Conservation (phyloP, 129 eudicot genomes). For the Silybum marianum region DNA sequence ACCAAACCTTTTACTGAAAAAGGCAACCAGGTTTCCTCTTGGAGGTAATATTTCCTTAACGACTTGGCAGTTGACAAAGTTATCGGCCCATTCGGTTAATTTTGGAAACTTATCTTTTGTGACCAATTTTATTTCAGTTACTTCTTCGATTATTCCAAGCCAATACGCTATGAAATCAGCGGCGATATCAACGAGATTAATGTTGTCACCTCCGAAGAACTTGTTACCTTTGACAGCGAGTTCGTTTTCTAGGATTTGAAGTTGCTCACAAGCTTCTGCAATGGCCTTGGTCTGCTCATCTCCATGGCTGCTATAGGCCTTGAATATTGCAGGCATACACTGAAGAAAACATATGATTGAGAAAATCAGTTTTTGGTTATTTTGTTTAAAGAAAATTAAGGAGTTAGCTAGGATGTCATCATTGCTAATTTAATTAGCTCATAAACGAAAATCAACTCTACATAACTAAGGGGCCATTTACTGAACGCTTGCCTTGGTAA, state of each 20-base stretch:
- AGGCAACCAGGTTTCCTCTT: slow-evolving; percentile 20
- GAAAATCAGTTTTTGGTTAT: background rate
- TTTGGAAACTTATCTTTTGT: slow-evolving; percentile 39
- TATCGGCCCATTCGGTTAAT: slow-evolving; percentile 37
- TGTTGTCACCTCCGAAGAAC: slow-evolving; percentile 41
- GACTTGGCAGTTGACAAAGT: slow-evolving; percentile 19
- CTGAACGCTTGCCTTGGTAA: too few species aligned
- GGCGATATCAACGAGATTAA: slow-evolving; percentile 43
- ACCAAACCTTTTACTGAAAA: slow-evolving; percentile 25
- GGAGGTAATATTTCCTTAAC: slow-evolving; percentile 46
- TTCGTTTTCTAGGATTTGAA: slow-evolving; percentile 22
- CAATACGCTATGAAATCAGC: slow-evolving; percentile 43
- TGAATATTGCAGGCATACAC: slow-evolving; percentile 33
- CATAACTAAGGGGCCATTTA: background rate
- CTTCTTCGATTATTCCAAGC: slow-evolving; percentile 39
- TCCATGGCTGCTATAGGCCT: slow-evolving; percentile 27
- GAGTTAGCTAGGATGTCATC: background rate
- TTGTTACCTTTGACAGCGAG: slow-evolving; percentile 25
- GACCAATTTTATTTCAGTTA: slow-evolving; percentile 15
- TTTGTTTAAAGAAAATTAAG: background rate
- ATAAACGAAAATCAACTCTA: background rate
- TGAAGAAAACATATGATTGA: background rate
- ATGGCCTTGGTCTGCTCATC: slow-evolving; percentile 24
- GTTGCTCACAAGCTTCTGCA: slow-evolving; percentile 35
- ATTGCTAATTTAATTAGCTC: background rate